Evolutionary conservation across 2,329 filamentous ascomycete species (phyloP).

Genomic region (Ceratocystis papillata): DNA sequence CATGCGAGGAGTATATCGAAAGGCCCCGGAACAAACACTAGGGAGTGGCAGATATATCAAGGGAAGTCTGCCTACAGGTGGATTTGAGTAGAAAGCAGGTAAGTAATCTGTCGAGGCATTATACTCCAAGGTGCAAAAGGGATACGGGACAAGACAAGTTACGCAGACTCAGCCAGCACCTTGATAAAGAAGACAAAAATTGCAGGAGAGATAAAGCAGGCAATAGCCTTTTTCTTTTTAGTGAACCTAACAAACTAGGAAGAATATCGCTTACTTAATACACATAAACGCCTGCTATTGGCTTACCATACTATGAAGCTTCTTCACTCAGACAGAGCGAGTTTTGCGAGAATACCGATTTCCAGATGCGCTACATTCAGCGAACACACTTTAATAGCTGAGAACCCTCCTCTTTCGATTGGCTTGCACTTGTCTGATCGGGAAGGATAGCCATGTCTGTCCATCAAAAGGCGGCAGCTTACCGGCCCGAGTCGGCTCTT

Average conservation of each 20-base stretch:
- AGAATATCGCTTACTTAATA: constrained; percentile 2
- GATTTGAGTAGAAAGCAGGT: no score
- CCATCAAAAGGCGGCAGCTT: background rate
- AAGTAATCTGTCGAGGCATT: no score
- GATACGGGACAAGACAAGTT: no score
- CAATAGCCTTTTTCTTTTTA: no score
- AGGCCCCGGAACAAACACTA: constrained; percentile 38
- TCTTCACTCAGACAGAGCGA: background rate
- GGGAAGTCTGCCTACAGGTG: no score
- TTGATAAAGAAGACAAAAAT: background rate
- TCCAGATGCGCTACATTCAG: constrained; percentile 12
- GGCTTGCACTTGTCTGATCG: background rate
- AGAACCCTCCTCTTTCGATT: background rate
- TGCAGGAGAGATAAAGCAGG: background rate
- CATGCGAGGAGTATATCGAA: constrained; percentile 44
- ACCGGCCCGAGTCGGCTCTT: no score
- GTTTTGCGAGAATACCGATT: background rate
- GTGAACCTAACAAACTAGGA: no score
- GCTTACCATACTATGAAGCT: background rate
- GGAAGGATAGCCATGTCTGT: constrained; percentile 16
- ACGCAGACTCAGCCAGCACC: no score
- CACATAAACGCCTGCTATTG: background rate
- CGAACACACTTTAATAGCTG: constrained; percentile 12
- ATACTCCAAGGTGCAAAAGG: no score
- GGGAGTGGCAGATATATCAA: constrained; percentile 41